These are phyloP conservation scores for Drechslerella stenobrocha DNA, from an alignment of 2,329 filamentous ascomycete species.

Conservation along the genomic window DNA sequence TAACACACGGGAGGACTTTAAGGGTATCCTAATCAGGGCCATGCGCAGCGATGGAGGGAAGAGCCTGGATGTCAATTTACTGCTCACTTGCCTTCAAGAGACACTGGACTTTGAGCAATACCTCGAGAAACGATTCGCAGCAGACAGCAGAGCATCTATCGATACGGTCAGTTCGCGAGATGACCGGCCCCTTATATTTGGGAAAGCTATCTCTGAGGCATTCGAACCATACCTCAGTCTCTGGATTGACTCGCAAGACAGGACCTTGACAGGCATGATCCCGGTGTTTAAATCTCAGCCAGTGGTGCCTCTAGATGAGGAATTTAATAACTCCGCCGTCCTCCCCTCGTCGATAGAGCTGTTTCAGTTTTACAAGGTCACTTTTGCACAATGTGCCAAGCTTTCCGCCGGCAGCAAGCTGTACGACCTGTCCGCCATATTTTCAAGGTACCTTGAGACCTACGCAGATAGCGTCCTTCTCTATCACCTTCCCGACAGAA, in stretches of 20 bases:
- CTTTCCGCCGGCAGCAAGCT: slow-evolving; percentile 87
- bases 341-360: slow-evolving; percentile 93
- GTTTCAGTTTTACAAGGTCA: slow-evolving; percentile 94
- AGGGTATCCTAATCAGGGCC: slow-evolving; percentile 83
- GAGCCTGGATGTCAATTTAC: slow-evolving; percentile 82
- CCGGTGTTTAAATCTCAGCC: slow-evolving; percentile 84
- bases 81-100: slow-evolving; percentile 87
- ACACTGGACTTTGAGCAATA: slow-evolving; percentile 96
- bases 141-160: slow-evolving; percentile 74
- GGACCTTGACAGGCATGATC: slow-evolving; percentile 65
- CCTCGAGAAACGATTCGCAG: slow-evolving; percentile 78
- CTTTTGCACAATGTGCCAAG: slow-evolving; percentile 91
- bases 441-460: slow-evolving; percentile 91
- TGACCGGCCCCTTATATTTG: slow-evolving; percentile 75
- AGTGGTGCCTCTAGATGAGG: slow-evolving; percentile 78
- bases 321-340: slow-evolving; percentile 82
- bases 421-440: slow-evolving; percentile 78
- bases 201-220: slow-evolving; percentile 88
- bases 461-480: slow-evolving; percentile 90
- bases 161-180: slow-evolving; percentile 83
- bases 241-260: slow-evolving; percentile 97
- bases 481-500: slow-evolving; percentile 56
- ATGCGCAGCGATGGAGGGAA: slow-evolving; percentile 76
- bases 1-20: slow-evolving; percentile 92
- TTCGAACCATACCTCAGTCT: slow-evolving; percentile 96